Conservation (phyloP, 345 rosid species). For the Camelina hispida region DNA sequence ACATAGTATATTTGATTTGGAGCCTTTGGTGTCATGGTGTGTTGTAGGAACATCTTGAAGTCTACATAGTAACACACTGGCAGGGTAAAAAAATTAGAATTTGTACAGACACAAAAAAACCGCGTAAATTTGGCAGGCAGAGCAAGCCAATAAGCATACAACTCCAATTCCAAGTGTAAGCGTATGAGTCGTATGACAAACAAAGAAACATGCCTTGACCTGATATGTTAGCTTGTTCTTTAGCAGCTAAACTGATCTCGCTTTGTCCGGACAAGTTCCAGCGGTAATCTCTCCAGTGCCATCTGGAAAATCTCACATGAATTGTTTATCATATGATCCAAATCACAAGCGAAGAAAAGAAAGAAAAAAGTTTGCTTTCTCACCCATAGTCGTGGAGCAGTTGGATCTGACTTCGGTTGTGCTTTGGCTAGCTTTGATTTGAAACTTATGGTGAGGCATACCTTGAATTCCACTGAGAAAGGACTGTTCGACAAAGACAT, state of each 20-base stretch:
- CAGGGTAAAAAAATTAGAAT: background rate
- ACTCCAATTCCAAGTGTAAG: background rate
- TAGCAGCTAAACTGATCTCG: conserved; percentile 51
- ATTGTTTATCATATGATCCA: background rate
- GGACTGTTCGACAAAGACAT: conserved; percentile 55
- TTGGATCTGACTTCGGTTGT: conserved; percentile 77
- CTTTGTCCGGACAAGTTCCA: conserved; percentile 74
- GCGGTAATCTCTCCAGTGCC: conserved; percentile 83
- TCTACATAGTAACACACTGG: background rate
- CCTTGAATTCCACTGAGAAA: conserved; percentile 89
- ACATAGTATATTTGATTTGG: background rate
- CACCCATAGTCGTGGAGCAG: conserved; percentile 93
- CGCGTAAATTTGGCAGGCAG: no score
- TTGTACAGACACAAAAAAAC: conserved; percentile 3
- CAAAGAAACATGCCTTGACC: conserved; percentile 10
- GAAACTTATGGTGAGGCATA: conserved; percentile 67
- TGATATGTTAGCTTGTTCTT: conserved; percentile 26
- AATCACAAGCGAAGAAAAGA: background rate
- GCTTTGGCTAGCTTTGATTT: conserved; percentile 66
- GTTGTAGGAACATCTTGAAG: conserved; percentile 21
- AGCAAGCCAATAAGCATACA: no score
- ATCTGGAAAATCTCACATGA: conserved; percentile 49
- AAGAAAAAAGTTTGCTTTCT: conserved; percentile 25
- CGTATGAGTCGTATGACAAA: background rate
- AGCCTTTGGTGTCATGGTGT: background rate